Evolutionary conservation across 371 early-diverging fungal species (phyloP), one percentile per base, ranked within the genome.

Genomic region (Rhizomucor pusillus): DNA sequence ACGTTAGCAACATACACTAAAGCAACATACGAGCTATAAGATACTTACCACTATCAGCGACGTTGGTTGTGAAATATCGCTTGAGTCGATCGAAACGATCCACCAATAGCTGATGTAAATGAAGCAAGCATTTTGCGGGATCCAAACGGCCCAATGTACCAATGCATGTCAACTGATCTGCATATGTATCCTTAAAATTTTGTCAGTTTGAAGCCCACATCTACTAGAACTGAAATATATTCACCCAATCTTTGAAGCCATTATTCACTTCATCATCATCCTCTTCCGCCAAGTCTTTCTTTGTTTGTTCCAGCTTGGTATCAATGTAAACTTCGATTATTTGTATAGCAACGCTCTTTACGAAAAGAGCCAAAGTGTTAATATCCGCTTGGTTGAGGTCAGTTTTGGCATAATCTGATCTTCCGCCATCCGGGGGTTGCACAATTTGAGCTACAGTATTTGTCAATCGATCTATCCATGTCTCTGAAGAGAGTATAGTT

Each of bases 101-200:
- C 36, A 57, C 60, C 12, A 86, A 65, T 6, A 82, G 56, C 19
- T 69, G 57, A 25, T 81, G 74, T 12, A 90, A 55, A 33, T 71
- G 66, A 5, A 50, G 54, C 16, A 89, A 51, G 1, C 77, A 67
- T 52, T 79, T 75, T 5, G 67, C 71, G 11, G 86, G 81, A 47
- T 79, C 75, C 13, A 87, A 60, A 24, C 91, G 73, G 19, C 81
- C 89, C 10, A 91, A 56, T 1, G 75, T 76, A 13, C 86, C 82
- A 50, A 89, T 84, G 44, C 83, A 73, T 2, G 84, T 69, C 48
- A 91, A 67, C 58, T 91, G 92, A 63, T 91, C 92, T 0, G 71
- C 84, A 65, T 82, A 91, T 7, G 85, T 69, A 36, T 88, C 88
- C 78, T n/a, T 80, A 57, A 14, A 1, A 16, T 5, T 3, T 7